Evolutionary conservation across 2,329 filamentous ascomycete species (phyloP), one percentile per base, ranked within the genome.

Genomic region (Cladosporium sp.): DNA sequence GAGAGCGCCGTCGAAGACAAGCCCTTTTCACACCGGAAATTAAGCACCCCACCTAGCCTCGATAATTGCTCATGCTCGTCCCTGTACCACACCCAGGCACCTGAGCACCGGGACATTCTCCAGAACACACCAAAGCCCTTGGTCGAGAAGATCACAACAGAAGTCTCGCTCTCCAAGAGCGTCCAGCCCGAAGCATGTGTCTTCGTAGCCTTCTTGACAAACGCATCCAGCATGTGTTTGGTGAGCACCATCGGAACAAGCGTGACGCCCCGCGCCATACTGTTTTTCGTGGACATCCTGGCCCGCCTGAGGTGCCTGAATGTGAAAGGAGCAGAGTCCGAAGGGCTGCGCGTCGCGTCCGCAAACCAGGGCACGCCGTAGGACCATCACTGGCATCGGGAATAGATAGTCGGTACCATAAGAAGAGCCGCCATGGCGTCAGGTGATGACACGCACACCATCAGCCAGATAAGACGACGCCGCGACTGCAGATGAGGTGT

Each of bases 381-480:
- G 10, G 34, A 37, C 11, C 10, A 11, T 14, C 34, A 37, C 5
- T 28, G 22, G 22, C 22, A 28, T 28, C 22, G 22, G 22, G 22
- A 28, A 28, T 28, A 28, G 9, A 40, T 13, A 14, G 34, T 18
- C 48, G 40, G 40, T 28, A 50, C 40, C 40, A 14, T 37, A 11
- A 43, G 38, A 50, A 38, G 46, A 49, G 38, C 46, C 48, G 48
- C 4, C 28, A 43, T 34, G 40, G 40, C 18, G 37, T 34, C 14
- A 50, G 32, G 28, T 32, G 19, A 43, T 50, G 40, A 50, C 48
- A 43, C 48, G 48, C 40, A 50, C 48, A 35, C 5, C 16, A 37
- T 31, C 48, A 40, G 40, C 9, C 31, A 22, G 19, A 38, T 22
- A 11, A 32, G 32, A 32, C 14, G 14, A 19, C 9, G 46, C 37